phyloP scores from a whole-genome alignment of 1,284 basidiomycete species.

The Puccinia horiana region DNA sequence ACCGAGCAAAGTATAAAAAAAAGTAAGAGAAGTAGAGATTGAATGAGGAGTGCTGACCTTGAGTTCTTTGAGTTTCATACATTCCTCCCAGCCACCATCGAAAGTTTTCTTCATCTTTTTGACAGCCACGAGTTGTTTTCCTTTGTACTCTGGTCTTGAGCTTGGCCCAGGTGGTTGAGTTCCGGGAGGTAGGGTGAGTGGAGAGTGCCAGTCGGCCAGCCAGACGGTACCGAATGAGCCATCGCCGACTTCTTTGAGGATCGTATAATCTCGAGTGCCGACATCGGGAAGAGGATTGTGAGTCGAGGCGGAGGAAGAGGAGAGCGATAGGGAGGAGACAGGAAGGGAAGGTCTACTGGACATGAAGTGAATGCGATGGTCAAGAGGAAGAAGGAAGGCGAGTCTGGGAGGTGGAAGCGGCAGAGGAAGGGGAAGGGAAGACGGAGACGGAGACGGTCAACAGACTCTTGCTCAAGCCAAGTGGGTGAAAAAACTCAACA shows the following conservation, averaged over 20 bases:
- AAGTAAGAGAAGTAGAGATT: neutral
- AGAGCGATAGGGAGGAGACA: constrained; percentile 1
- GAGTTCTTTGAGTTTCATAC: constrained; percentile 89
- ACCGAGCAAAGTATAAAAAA: neutral
- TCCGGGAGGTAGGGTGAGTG: constrained; percentile 66
- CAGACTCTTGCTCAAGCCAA: neutral
- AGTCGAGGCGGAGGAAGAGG: constrained; percentile 1
- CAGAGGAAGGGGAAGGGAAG: neutral
- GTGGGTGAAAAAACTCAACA: too few species aligned
- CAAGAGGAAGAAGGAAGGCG: neutral
- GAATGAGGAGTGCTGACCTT: constrained; percentile 66
- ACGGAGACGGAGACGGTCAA: neutral
- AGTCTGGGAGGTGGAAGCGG: neutral
- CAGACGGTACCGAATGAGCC: constrained; percentile 97
- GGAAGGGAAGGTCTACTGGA: neutral
- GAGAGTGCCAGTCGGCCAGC: constrained; percentile 98
- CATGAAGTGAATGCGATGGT: neutral
- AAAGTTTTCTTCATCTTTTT: constrained; percentile 98
- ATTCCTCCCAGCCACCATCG: constrained; percentile 96
- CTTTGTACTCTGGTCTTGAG: constrained; percentile 87
- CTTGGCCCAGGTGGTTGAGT: constrained; percentile 71
- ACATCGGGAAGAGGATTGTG: constrained; percentile 37
- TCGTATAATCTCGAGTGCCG: constrained; percentile 60
- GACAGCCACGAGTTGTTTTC: constrained; percentile 91
- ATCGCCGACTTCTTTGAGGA: constrained; percentile 85